Evolutionary conservation across 164 flowering plant genomes (phyloP).

Genomic region (Stephania japonica): DNA sequence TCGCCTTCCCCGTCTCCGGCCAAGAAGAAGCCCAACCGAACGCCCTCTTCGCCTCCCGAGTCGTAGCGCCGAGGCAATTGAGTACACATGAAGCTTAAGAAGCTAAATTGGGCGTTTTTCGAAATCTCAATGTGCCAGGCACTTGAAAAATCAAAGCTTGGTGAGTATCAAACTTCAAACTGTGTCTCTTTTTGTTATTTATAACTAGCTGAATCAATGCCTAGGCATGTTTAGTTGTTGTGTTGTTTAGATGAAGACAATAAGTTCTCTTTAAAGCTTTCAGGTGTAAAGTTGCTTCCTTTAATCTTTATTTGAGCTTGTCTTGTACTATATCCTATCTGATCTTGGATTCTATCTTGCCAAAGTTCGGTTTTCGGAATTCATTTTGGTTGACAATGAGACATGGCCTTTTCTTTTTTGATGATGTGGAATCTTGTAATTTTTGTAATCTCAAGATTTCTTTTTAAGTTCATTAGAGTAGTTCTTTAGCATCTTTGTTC

Average conservation of each 20-base stretch:
- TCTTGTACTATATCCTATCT: background rate
- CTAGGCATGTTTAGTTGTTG: background rate
- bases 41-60: conserved; percentile 14
- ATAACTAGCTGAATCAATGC: background rate
- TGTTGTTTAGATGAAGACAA: background rate
- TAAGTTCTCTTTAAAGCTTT: conserved; percentile 2
- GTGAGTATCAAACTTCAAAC: conserved; percentile 2
- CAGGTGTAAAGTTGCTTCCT: conserved; percentile 3
- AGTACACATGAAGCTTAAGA: background rate
- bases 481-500: background rate
- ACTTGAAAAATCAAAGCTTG: conserved; percentile 4
- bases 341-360: background rate
- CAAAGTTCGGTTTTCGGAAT: background rate
- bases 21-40: conserved; percentile 32
- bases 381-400: background rate
- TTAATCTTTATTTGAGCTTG: background rate
- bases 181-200: background rate
- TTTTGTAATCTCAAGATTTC: too few species aligned
- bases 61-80: background rate
- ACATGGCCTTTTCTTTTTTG: background rate
- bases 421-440: background rate
- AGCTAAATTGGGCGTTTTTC: background rate
- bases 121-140: background rate
- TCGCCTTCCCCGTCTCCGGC: background rate
- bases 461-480: too few species aligned